A percentile compares a stretch with the other conserved stretches of the same genome.
Evolutionary conservation across 1,139 yeast species (phyloP).

Genomic region (Suhomyces ambrosiae): DNA sequence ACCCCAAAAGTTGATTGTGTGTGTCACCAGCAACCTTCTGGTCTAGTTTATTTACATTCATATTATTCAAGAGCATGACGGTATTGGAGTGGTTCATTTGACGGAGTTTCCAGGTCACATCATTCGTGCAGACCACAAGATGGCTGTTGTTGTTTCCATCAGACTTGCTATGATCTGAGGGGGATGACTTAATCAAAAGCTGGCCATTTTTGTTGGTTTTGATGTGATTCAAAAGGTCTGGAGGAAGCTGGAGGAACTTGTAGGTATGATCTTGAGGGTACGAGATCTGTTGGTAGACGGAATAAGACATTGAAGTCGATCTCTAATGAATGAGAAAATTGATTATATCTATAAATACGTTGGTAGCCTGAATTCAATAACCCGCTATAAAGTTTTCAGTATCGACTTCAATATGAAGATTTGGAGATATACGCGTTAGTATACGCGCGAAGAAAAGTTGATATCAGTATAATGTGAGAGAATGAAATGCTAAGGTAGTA

Average conservation of each 20-base stretch:
- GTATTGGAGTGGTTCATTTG: constrained; percentile 89
- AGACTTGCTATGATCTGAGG: constrained; percentile 16
- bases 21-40: constrained; percentile 9
- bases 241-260: constrained; percentile 61
- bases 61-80: constrained; percentile 54
- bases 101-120: constrained; percentile 63
- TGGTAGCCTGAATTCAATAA: too few species aligned
- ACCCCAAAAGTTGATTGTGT: constrained; percentile 35
- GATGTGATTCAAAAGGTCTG: constrained; percentile 51
- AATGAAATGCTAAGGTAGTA: too few species aligned
- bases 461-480: too few species aligned
- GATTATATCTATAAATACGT: too few species aligned
- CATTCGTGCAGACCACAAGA: constrained; percentile 63
- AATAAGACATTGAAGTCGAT: constrained; percentile 13
- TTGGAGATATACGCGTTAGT: too few species aligned
- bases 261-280: constrained; percentile 34
- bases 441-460: too few species aligned
- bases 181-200: constrained; percentile 49
- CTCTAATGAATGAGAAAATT: too few species aligned
- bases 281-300: constrained; percentile 31
- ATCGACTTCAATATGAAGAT: too few species aligned
- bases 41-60: constrained; percentile 20
- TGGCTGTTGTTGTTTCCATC: constrained; percentile 33
- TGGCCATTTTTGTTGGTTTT: constrained; percentile 27
- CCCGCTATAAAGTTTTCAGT: too few species aligned